Conservation (phyloP, 805 yeast species). For the Hanseniaspora clermontiae region DNA sequence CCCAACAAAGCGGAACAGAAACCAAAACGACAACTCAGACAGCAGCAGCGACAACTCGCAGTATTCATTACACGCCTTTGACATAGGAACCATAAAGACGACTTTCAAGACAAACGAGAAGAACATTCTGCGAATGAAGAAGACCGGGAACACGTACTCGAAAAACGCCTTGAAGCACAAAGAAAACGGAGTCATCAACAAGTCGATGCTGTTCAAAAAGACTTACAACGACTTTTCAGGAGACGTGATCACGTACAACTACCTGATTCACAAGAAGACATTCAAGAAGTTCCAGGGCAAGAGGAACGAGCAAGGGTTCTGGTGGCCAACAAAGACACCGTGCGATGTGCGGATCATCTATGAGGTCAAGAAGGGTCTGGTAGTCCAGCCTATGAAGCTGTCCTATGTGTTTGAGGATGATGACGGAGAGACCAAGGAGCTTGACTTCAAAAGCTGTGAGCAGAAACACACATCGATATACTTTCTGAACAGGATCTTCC, state of each 20-base stretch:
- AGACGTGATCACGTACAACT: background rate
- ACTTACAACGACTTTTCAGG: background rate
- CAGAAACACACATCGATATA: conserved; percentile 3
- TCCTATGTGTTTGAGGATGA: background rate
- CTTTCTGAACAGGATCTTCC: conserved; percentile 5
- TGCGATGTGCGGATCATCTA: background rate
- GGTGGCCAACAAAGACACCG: background rate
- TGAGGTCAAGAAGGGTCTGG: background rate
- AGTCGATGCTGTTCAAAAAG: background rate
- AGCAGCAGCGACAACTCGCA: background rate
- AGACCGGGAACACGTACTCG: background rate
- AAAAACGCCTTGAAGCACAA: background rate
- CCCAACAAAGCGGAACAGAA: background rate
- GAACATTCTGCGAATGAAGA: background rate
- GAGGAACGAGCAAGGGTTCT: background rate
- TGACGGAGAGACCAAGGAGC: background rate
- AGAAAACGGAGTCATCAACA: background rate
- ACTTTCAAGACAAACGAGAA: conserved; percentile 2
- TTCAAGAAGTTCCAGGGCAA: background rate
- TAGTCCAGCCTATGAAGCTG: background rate
- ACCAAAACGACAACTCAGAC: background rate
- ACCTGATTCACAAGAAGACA: background rate
- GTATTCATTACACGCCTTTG: background rate
- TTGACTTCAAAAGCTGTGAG: conserved; percentile 7
- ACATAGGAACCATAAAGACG: background rate